Base-by-base conservation (phyloP, 2,329 filamentous ascomycete species). In the Pseudocercospora macadamiae region DNA sequence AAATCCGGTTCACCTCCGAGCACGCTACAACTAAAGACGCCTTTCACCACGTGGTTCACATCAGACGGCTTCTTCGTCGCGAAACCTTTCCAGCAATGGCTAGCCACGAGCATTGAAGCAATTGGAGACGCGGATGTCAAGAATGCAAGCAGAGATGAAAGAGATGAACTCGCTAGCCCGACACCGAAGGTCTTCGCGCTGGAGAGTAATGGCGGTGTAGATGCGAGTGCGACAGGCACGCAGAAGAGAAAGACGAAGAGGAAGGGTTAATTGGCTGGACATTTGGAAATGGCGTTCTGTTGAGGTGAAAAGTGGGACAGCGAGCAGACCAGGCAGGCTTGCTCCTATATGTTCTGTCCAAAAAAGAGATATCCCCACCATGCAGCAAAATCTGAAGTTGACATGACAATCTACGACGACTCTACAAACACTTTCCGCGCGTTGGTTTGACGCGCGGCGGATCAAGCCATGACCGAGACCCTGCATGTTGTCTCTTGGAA, bases 1-100 rank as follows among this genome's bases (percentile, higher is more conserved):
- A 58, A 67, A 30, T 49, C 60, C n/a, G 55, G 57, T 37, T 48
- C 55, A 32, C 36, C 61, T 7, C 28, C 56, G 26, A 63, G 57
- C 53, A 65, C 67, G 75, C 58, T 85, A 60, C 80, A 85, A 63
- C 75, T 92, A 60, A 76, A 82, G 62, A 82, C 83, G 44, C 82
- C 88, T 32, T 93, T 95, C 73, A 84, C 83, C 30, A 80, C 83
- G 54, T 95, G 89, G 89, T 95, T 93, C 66, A 80, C 79, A 1
- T 68, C 76, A 68, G 89, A 96, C 74, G 91, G 91, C 51, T 83
- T 82, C 73, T 92, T 95, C 72, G 83, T 92, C 45, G 83, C 85
- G 7, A 79, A 84, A 65, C 90, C 90, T 4, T 93, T 95, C 76
- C 90, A 95, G 81, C 83, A 87, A 71, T 86, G 90, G 77, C 79